Conservation (phyloP, 352 stramenopile species). For the Globisporangium paroecandrum region DNA sequence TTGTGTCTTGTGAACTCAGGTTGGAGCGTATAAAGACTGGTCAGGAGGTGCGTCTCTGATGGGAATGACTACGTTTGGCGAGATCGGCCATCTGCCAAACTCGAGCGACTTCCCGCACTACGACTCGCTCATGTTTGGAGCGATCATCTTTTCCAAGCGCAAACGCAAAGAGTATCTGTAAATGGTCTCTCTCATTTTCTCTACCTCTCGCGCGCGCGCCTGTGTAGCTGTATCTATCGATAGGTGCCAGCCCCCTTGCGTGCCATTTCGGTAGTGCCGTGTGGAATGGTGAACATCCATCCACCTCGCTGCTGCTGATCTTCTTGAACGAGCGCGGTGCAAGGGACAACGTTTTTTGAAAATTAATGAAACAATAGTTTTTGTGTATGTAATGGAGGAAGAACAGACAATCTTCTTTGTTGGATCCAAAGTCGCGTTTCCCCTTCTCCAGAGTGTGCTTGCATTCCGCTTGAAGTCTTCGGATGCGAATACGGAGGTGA, state of each 20-base stretch:
- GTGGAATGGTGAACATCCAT: neutral
- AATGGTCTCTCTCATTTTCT: neutral
- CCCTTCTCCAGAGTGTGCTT: no score
- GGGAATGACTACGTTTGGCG: conserved; percentile 86
- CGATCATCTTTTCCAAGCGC: conserved; percentile 84
- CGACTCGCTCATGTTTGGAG: conserved; percentile 88
- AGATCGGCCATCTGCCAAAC: conserved; percentile 81
- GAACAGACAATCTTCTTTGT: neutral
- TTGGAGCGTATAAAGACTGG: conserved; percentile 85
- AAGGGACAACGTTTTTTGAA: neutral
- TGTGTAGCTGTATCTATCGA: neutral
- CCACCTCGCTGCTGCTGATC: no score
- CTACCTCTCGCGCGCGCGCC: no score
- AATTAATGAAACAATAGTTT: neutral
- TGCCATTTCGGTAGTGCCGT: neutral
- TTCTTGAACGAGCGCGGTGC: neutral
- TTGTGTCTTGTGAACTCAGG: conserved; percentile 26
- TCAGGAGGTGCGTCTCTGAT: conserved; percentile 77
- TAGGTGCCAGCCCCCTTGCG: neutral
- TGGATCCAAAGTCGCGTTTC: neutral
- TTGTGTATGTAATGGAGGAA: neutral
- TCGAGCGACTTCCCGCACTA: conserved; percentile 83
- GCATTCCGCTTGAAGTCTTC: no score
- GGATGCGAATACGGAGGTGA: no score
- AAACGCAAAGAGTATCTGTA: conserved; percentile 79